phyloP scores from a whole-genome alignment of 371 early-diverging fungal genomes.

The Lichtheimia hyalospora region DNA sequence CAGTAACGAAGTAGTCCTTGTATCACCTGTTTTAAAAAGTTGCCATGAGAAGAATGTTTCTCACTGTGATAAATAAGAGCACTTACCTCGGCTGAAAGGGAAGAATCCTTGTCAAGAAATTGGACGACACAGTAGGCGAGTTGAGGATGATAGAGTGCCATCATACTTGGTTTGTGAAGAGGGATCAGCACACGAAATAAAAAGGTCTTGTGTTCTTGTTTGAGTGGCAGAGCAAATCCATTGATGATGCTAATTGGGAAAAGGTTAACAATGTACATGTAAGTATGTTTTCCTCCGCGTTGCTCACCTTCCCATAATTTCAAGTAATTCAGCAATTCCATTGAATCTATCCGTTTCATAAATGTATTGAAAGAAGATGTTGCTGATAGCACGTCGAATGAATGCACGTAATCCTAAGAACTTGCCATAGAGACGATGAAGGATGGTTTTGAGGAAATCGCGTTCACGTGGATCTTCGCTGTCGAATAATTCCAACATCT shows the following conservation, averaged over 20 bases:
- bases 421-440: constrained; percentile 98
- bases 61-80: background rate
- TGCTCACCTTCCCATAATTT: constrained; percentile 91
- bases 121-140: constrained; percentile 97
- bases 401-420: constrained; percentile 94
- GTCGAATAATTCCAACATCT: constrained; percentile 94
- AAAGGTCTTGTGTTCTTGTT: constrained; percentile 97
- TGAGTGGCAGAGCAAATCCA: constrained; percentile 96
- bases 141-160: constrained; percentile 94
- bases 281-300: too few relatives aligned
- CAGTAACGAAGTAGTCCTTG: constrained; percentile 89
- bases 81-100: constrained; percentile 81
- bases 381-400: constrained; percentile 94
- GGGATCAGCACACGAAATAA: constrained; percentile 90
- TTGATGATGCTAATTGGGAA: constrained; percentile 82
- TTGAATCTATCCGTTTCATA: constrained; percentile 96
- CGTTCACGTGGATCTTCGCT: constrained; percentile 98
- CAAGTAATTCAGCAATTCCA: constrained; percentile 95
- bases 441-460: constrained; percentile 95
- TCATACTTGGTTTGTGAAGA: constrained; percentile 90
- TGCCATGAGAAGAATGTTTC: background rate
- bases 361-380: constrained; percentile 95
- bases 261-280: constrained; percentile 19
- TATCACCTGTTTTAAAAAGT: constrained; percentile 59
- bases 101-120: constrained; percentile 95